Evolutionary conservation across 331 rosid species (phyloP).

Genomic region (Spiraea crenata): DNA sequence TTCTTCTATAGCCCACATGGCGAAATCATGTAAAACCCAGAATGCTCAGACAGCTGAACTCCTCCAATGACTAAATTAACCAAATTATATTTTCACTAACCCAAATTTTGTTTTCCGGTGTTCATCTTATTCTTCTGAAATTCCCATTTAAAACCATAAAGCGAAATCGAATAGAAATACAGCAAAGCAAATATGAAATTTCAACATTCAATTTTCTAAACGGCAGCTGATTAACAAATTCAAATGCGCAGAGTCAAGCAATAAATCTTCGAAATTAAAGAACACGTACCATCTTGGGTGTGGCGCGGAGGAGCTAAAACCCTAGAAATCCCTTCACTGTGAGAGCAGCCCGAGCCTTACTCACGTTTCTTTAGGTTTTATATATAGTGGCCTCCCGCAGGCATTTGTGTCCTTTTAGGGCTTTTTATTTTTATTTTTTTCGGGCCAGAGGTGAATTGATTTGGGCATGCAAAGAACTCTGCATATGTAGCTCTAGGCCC

Average conservation of each 20-base stretch:
- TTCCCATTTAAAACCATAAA: constrained; percentile 2
- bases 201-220: neutral
- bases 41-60: neutral
- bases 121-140: no score
- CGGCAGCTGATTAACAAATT: neutral
- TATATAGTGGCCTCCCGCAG: neutral
- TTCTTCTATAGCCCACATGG: neutral
- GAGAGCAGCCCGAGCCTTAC: neutral
- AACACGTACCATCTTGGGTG: constrained; percentile 23
- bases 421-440: no score
- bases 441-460: neutral
- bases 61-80: neutral
- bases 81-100: neutral
- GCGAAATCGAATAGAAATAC: neutral
- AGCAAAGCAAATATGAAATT: neutral
- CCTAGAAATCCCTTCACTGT: constrained; percentile 3
- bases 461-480: no score
- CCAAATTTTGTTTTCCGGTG: no score
- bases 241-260: neutral
- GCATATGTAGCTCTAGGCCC: no score
- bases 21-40: neutral
- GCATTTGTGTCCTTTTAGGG: neutral
- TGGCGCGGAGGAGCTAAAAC: constrained; percentile 20
- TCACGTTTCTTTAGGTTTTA: neutral
- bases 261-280: neutral